A percentile compares a stretch with the other conserved stretches of the same genome.
phyloP scores from a whole-genome alignment of 352 stramenopile genomes.

The Phytophthora tubulina region DNA sequence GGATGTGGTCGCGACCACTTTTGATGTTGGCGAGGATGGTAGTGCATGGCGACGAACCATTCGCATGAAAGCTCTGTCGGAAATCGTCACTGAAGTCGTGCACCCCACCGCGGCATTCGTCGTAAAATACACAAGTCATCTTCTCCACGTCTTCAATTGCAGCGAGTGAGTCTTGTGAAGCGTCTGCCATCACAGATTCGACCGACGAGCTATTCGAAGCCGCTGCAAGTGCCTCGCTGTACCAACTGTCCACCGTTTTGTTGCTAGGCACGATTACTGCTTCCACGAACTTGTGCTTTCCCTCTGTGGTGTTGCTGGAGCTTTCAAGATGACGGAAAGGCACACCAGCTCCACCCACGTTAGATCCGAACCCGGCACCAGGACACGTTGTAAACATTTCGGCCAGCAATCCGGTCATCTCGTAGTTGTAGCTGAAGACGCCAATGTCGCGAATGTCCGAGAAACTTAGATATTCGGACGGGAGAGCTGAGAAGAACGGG shows the following conservation, averaged over 20 bases:
- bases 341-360: slow-evolving; percentile 13
- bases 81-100: slow-evolving; percentile 73
- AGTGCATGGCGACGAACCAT: slow-evolving; percentile 67
- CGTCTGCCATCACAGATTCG: slow-evolving; percentile 33
- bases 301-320: slow-evolving; percentile 14
- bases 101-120: slow-evolving; percentile 83
- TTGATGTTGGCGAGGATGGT: slow-evolving; percentile 68
- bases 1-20: slow-evolving; percentile 65
- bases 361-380: slow-evolving; percentile 44
- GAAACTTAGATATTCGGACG: slow-evolving; percentile 71
- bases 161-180: slow-evolving; percentile 38
- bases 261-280: slow-evolving; percentile 72
- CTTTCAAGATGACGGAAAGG: slow-evolving; percentile 44
- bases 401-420: slow-evolving; percentile 75
- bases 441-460: slow-evolving; percentile 83
- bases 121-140: slow-evolving; percentile 91
- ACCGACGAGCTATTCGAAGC: slow-evolving; percentile 50
- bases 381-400: slow-evolving; percentile 83
- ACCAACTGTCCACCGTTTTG: slow-evolving; percentile 52
- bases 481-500: slow-evolving; percentile 67
- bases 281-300: slow-evolving; percentile 54
- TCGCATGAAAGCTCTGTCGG: slow-evolving; percentile 71
- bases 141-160: slow-evolving; percentile 84
- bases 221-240: slow-evolving; percentile 59
- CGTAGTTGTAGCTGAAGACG: slow-evolving; percentile 87